These are phyloP conservation scores for Suhomyces bokatorum DNA, from an alignment of 1,139 yeast species.

Conservation along the genomic window DNA sequence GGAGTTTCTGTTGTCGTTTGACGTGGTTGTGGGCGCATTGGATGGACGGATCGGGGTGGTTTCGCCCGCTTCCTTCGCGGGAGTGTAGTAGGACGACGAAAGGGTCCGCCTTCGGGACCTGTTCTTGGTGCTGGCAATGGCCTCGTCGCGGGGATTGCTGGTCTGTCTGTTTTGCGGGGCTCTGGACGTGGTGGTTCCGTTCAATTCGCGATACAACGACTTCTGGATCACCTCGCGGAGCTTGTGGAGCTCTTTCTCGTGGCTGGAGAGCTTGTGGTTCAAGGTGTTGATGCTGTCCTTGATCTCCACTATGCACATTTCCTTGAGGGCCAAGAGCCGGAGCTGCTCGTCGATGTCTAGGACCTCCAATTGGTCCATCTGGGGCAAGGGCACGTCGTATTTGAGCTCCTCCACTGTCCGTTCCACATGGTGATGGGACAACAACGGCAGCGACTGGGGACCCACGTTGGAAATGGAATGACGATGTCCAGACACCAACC, in stretches of 20 bases:
- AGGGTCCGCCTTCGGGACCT: constrained; percentile 25
- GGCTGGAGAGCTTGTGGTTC: constrained; percentile 32
- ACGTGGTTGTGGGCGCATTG: neutral
- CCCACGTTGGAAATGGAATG: neutral
- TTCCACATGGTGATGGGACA: constrained; percentile 3
- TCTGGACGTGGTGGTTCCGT: constrained; percentile 6
- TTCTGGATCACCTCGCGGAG: constrained; percentile 44
- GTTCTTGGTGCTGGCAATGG: constrained; percentile 32
- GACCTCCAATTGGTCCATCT: constrained; percentile 28
- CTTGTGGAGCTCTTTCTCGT: constrained; percentile 50
- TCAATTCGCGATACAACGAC: constrained; percentile 39
- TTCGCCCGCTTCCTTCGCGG: constrained; percentile 1
- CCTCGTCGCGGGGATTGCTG: constrained; percentile 39
- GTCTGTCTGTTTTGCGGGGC: constrained; percentile 22
- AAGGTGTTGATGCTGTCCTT: constrained; percentile 48
- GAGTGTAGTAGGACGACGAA: constrained; percentile 17
- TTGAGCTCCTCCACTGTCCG: constrained; percentile 7
- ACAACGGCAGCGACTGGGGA: constrained; percentile 4
- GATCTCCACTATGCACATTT: constrained; percentile 59
- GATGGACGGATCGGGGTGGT: constrained; percentile 5
- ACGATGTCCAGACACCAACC: neutral
- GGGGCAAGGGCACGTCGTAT: constrained; percentile 31
- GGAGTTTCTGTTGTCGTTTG: constrained; percentile 20
- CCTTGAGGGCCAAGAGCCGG: constrained; percentile 58
- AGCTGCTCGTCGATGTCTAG: constrained; percentile 56